Percentiles rank a stretch among this genome's conserved stretches.
Conservation (phyloP, 495 filamentous ascomycete species). For the Rhypophila decipiens region DNA sequence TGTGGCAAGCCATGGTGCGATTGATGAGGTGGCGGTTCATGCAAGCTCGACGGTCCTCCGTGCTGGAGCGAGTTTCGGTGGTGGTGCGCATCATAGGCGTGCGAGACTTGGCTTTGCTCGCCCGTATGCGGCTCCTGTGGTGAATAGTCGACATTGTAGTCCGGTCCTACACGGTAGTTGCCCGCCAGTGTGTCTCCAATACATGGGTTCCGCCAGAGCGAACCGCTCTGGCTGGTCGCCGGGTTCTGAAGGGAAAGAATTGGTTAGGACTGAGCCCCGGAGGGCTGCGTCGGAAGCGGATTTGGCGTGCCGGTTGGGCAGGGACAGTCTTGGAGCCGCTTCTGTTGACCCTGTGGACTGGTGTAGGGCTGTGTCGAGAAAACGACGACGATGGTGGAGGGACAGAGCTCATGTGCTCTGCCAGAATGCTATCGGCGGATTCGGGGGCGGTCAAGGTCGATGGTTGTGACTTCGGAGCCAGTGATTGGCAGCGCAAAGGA, state of each 20-base stretch:
- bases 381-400: slow-evolving; percentile 18
- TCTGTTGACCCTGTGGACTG: slow-evolving; percentile 4
- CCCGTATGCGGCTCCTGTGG: slow-evolving; percentile 52
- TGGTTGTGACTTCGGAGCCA: no score
- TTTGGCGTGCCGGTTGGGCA: slow-evolving; percentile 7
- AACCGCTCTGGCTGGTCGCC: slow-evolving; percentile 62
- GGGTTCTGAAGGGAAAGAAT: slow-evolving; percentile 49
- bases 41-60: slow-evolving; percentile 33
- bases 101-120: slow-evolving; percentile 45
- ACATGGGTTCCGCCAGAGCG: slow-evolving; percentile 70
- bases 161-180: slow-evolving; percentile 53
- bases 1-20: slow-evolving; percentile 45
- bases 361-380: slow-evolving; percentile 2
- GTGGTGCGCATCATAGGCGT: slow-evolving; percentile 48
- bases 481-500: no score
- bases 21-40: slow-evolving; percentile 35
- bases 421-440: slow-evolving; percentile 19
- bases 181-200: slow-evolving; percentile 60
- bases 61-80: slow-evolving; percentile 43
- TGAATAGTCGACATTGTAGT: slow-evolving; percentile 60
- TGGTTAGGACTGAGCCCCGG: slow-evolving; percentile 40
- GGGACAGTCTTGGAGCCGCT: slow-evolving; percentile 7
- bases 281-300: slow-evolving; percentile 29
- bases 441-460: no score
- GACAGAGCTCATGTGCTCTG: slow-evolving; percentile 33